These are phyloP conservation scores for Ceriops tagal DNA, from an alignment of 345 rosid species.

Conservation along the genomic window DNA sequence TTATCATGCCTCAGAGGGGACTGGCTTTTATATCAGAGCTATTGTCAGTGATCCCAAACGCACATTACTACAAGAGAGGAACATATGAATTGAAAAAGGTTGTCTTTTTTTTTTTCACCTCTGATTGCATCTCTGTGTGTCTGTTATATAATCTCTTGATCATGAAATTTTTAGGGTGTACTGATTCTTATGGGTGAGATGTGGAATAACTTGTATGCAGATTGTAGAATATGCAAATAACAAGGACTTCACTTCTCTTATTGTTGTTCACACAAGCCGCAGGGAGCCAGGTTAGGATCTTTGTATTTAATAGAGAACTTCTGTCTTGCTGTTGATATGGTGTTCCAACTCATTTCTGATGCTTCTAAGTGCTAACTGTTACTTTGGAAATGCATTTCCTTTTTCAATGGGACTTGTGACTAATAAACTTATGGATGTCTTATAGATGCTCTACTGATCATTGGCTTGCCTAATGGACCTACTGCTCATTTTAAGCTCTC, in stretches of 20 bases:
- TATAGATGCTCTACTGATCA: constrained; percentile 75
- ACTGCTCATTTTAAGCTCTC: constrained; percentile 96
- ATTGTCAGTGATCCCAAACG: constrained; percentile 76
- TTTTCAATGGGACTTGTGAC: neutral
- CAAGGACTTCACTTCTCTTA: constrained; percentile 69
- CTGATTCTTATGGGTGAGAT: neutral
- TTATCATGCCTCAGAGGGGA: constrained; percentile 57
- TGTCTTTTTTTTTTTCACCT: neutral
- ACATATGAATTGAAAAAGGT: constrained; percentile 94
- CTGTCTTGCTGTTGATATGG: neutral
- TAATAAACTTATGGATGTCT: neutral
- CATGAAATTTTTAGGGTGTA: neutral
- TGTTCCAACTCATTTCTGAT: neutral
- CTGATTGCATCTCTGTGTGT: neutral
- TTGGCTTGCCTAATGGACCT: constrained; percentile 88
- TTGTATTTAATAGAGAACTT: neutral
- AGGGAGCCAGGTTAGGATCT: constrained; percentile 76
- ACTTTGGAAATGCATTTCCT: neutral
- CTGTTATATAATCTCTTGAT: neutral
- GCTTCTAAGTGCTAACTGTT: neutral
- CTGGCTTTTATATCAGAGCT: constrained; percentile 78
- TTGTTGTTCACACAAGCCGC: constrained; percentile 82
- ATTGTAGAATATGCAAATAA: constrained; percentile 82
- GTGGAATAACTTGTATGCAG: constrained; percentile 27
- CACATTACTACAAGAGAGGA: constrained; percentile 76